Base-by-base conservation (phyloP, 148 eudicot genomes). In the Silene latifolia region DNA sequence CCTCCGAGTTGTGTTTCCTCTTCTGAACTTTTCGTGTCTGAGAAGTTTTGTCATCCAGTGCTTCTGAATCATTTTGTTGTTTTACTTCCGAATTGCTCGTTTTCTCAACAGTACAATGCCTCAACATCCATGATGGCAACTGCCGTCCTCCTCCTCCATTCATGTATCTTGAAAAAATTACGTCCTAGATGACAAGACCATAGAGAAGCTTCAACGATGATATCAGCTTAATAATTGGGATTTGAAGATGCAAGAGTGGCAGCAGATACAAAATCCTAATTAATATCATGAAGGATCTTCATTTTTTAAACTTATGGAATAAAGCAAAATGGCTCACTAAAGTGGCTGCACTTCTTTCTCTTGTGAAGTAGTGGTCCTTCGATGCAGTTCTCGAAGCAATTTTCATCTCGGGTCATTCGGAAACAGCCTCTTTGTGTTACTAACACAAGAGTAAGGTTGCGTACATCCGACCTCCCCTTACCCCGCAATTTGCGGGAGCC, bases 91-190 rank as follows among this genome's bases (percentile, higher is more conserved):
- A 79, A 69, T 39, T 74, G 35, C 74, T 72, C 24, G 78, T 76
- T 75, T 75, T 76, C 60, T 85, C 84, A 71, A 73, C 70, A 63
- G 82, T 71, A 71, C 81, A 19, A 32, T 39, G 75, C 48, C 85
- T 82, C 74, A 86, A 24, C 97, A 91, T 91, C 97, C 97, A 91
- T 57, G 80, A 69, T 11, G 97, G 97, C 76, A 91, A 78, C 72
- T 82, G 86, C 66, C 97, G 80, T 75, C 74, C 84, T 70, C 47
- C 74, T 70, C 78, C 86, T 21, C 79, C 80, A 61, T 68, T 58
- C 83, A 77, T 81, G 65, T 53, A 53, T 51, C 18, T 32, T 20
- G n/a, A 72, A 66, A 29, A 64, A 8, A 0, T 46, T 47, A 63
- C 32, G 14, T 48, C 39, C 23, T 20, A 27, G 1, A 72, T 51